Conservation (phyloP, 306 rosid genomes). For the Alnus glutinosa region DNA sequence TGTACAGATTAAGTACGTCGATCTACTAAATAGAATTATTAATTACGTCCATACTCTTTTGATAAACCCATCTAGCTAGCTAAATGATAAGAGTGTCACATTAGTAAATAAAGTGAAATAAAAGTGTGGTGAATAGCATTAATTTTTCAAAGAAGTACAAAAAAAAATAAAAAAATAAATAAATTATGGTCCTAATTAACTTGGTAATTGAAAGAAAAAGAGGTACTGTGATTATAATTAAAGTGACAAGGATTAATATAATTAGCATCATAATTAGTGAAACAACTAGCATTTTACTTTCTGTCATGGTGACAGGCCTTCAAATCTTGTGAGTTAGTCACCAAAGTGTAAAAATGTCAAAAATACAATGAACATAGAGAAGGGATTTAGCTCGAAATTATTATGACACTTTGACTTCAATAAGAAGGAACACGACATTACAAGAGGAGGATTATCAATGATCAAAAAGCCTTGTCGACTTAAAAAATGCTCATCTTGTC, state of each 20-base stretch:
- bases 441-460: constrained; percentile 10
- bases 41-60: too few species aligned
- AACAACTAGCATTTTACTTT: background rate
- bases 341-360: constrained; percentile 20
- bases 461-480: constrained; percentile 3
- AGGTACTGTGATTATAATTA: constrained; percentile 7
- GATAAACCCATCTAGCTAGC: too few species aligned
- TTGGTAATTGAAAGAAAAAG: background rate
- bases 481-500: constrained; percentile 9
- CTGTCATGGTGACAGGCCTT: constrained; percentile 15
- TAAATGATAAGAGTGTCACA: too few species aligned
- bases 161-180: too few species aligned
- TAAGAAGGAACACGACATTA: constrained; percentile 24
- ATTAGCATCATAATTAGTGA: constrained; percentile 7
- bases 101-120: too few species aligned
- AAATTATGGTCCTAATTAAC: background rate
- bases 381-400: constrained; percentile 4
- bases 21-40: too few species aligned
- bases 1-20: too few species aligned
- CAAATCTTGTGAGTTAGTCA: constrained; percentile 14
- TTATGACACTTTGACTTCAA: constrained; percentile 24
- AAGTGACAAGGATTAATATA: constrained; percentile 16
- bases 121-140: too few species aligned
- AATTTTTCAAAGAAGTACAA: too few species aligned
- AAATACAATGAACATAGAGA: constrained; percentile 7